phyloP scores from a whole-genome alignment of 371 early-diverging fungal species.

The Mortierella sp. region DNA sequence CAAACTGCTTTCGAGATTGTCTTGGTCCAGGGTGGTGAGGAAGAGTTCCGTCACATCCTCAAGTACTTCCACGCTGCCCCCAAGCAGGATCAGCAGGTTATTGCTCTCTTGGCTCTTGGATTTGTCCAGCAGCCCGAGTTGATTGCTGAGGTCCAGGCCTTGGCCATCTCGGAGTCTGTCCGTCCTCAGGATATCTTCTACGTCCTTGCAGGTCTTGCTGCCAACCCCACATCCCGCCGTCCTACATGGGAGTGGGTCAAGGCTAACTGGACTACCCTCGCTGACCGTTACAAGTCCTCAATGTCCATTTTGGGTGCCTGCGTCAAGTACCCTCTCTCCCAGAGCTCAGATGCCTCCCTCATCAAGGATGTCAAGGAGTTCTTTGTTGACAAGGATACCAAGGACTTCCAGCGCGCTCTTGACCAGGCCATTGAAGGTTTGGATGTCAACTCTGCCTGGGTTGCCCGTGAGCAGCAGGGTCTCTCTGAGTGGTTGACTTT shows the following conservation, averaged over 20 bases:
- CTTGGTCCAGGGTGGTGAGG: constrained; percentile 73
- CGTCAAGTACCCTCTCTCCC: constrained; percentile 74
- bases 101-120: constrained; percentile 83
- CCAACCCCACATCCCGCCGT: constrained; percentile 73
- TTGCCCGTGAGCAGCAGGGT: constrained; percentile 76
- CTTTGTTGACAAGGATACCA: constrained; percentile 81
- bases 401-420: constrained; percentile 78
- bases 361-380: constrained; percentile 78
- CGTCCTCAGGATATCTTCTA: constrained; percentile 87
- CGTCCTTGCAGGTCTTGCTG: constrained; percentile 62
- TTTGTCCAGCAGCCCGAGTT: constrained; percentile 70
- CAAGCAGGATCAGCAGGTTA: constrained; percentile 82
- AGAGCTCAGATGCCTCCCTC: constrained; percentile 70
- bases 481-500: constrained; percentile 77
- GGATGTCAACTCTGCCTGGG: constrained; percentile 81
- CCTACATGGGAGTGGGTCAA: constrained; percentile 85
- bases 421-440: constrained; percentile 90
- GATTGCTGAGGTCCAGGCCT: constrained; percentile 71
- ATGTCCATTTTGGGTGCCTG: constrained; percentile 81
- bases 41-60: constrained; percentile 82
- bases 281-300: constrained; percentile 76
- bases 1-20: constrained; percentile 82
- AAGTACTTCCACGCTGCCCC: constrained; percentile 77
- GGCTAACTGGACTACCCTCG: constrained; percentile 76
- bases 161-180: constrained; percentile 78